Percentiles rank a stretch among this genome's conserved stretches.
These are phyloP conservation scores for Apiospora pterosperma DNA, from an alignment of 2,329 filamentous ascomycete species.

Conservation along the genomic window DNA sequence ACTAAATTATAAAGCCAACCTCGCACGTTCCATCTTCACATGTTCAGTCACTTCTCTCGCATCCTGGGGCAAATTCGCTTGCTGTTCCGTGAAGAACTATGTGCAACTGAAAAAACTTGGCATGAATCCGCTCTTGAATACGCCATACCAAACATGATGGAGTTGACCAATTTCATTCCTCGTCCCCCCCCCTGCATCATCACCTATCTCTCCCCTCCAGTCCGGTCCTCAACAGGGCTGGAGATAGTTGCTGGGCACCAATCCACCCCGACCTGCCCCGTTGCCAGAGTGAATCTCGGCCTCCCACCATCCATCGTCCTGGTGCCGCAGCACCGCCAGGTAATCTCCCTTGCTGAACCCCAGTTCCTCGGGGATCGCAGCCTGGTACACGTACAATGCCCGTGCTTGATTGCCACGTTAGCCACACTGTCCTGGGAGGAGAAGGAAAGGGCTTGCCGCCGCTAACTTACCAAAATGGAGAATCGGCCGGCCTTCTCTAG, in stretches of 20 bases:
- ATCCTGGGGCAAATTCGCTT: constrained; percentile 2
- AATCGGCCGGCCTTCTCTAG: constrained; percentile 80
- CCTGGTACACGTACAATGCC: constrained; percentile 89
- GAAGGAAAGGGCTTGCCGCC: not conserved
- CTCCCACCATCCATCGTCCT: constrained; percentile 99
- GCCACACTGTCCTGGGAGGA: constrained; percentile 1
- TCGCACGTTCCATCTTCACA: too few relatives aligned
- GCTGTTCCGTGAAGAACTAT: not conserved
- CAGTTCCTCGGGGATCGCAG: constrained; percentile 92
- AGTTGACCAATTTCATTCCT: not conserved
- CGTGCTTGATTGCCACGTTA: constrained; percentile 59
- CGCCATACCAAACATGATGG: not conserved
- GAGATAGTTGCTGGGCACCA: constrained; percentile 68
- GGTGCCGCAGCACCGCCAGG: constrained; percentile 80
- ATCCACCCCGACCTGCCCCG: constrained; percentile 48
- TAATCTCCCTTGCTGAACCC: constrained; percentile 91
- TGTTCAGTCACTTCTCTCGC: too few relatives aligned
- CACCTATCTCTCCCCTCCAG: not conserved
- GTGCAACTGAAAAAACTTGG: not conserved
- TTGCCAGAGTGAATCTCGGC: constrained; percentile 78
- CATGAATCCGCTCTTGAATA: not conserved
- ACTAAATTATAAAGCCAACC: too few relatives aligned
- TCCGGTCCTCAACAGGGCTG: constrained; percentile 43
- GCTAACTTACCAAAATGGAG: constrained; percentile 83
- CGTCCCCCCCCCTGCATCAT: not conserved